Percentiles rank a stretch among this genome's conserved stretches.
phyloP scores from a whole-genome alignment of 441 rosid genomes.

The Corymbia calophylla region DNA sequence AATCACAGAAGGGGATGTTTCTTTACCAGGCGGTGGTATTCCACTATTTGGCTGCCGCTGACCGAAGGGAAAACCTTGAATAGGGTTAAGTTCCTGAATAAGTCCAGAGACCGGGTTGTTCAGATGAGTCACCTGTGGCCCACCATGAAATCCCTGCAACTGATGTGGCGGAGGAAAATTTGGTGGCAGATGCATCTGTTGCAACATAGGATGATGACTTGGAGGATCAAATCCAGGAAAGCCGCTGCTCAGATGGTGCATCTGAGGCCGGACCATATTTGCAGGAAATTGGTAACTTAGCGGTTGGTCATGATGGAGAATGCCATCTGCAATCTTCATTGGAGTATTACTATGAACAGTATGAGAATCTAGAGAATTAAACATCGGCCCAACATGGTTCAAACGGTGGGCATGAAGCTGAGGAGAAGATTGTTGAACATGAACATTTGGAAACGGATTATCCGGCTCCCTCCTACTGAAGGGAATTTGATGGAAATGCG shows the following conservation, averaged over 20 bases:
- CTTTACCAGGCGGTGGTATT: constrained; percentile 51
- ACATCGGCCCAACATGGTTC: constrained; percentile 48
- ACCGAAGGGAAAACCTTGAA: constrained; percentile 64
- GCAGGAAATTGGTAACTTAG: constrained; percentile 51
- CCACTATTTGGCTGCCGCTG: constrained; percentile 50
- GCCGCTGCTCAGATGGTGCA: constrained; percentile 46
- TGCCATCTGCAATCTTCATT: constrained; percentile 52
- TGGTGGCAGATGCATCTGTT: constrained; percentile 61
- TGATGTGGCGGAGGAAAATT: constrained; percentile 54
- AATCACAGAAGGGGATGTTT: neutral
- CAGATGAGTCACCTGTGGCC: constrained; percentile 30
- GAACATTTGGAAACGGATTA: constrained; percentile 28
- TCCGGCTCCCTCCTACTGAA: constrained; percentile 45
- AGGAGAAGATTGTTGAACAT: constrained; percentile 32
- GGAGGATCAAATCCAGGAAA: constrained; percentile 57
- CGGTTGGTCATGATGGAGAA: constrained; percentile 42
- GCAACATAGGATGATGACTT: constrained; percentile 43
- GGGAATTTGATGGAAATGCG: constrained; percentile 36
- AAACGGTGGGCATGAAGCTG: constrained; percentile 44
- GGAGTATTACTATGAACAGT: constrained; percentile 47
- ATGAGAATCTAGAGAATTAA: constrained; percentile 58
- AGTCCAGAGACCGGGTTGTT: constrained; percentile 54
- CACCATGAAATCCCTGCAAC: constrained; percentile 52
- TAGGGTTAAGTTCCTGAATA: constrained; percentile 43
- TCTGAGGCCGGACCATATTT: constrained; percentile 56